Evolutionary conservation across 371 early-diverging fungal species (phyloP).

Genomic region (Mucor irregularis): DNA sequence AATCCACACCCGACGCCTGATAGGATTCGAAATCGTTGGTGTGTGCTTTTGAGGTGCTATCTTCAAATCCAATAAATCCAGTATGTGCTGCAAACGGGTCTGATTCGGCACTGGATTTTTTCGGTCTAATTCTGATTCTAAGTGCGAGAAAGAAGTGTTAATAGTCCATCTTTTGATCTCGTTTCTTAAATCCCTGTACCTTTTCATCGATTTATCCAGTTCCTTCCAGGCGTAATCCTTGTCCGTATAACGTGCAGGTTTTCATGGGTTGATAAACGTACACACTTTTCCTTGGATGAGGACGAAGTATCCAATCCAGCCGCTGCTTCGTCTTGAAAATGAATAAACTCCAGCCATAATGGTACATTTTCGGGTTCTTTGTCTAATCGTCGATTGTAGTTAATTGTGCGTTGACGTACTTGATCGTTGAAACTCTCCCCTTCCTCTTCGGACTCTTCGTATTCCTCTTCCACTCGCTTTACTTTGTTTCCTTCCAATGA

Average conservation of each 20-base stretch:
- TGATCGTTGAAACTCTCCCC: conserved; percentile 45
- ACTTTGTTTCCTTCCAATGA: conserved; percentile 35
- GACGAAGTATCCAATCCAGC: conserved; percentile 22
- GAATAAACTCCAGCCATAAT: conserved; percentile 72
- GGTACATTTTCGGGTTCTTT: conserved; percentile 58
- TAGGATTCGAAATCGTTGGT: conserved; percentile 11
- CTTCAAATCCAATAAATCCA: conserved; percentile 18
- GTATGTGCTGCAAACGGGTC: conserved; percentile 13
- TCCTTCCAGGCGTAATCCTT: too few species aligned
- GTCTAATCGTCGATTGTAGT: conserved; percentile 34
- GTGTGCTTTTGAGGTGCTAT: background rate
- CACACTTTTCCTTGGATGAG: conserved; percentile 12
- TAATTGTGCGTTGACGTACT: conserved; percentile 35
- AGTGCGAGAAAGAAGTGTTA: background rate
- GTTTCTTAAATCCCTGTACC: too few species aligned
- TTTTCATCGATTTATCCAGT: too few species aligned
- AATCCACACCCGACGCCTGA: conserved; percentile 37
- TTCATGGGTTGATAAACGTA: too few species aligned
- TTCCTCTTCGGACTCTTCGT: conserved; percentile 25
- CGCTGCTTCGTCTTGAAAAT: conserved; percentile 64
- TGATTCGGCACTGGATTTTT: background rate
- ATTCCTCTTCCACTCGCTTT: conserved; percentile 5
- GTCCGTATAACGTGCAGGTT: too few species aligned
- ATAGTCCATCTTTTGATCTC: too few species aligned
- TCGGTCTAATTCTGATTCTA: conserved; percentile 28